A percentile compares a stretch with the other conserved stretches of the same genome.
These are phyloP conservation scores for Suillus clintonianus DNA, from an alignment of 768 basidiomycete genomes.

Conservation along the genomic window DNA sequence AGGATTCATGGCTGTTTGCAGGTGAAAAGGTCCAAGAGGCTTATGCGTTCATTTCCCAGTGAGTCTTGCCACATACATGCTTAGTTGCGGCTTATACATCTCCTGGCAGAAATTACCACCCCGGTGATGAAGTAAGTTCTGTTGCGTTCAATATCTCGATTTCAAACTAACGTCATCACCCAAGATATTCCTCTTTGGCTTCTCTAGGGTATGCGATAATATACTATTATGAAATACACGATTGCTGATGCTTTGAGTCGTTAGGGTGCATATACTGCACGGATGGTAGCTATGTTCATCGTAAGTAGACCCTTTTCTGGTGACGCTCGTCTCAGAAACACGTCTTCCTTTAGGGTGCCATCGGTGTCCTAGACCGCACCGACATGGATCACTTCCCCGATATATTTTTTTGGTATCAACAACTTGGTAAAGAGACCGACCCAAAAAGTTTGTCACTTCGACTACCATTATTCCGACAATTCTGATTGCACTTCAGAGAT, in stretches of 20 bases:
- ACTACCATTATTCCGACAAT: neutral
- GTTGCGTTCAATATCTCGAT: neutral
- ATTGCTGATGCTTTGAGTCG: slow-evolving; percentile 9
- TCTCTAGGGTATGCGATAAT: slow-evolving; percentile 56
- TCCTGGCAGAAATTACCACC: slow-evolving; percentile 58
- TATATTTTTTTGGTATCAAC: slow-evolving; percentile 64
- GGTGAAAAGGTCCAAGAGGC: slow-evolving; percentile 77
- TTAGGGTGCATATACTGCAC: slow-evolving; percentile 75
- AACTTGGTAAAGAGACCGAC: slow-evolving; percentile 56
- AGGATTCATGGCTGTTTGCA: slow-evolving; percentile 25
- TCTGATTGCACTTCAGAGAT: slow-evolving; percentile 31
- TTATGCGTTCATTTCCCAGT: slow-evolving; percentile 82
- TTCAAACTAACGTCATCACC: slow-evolving; percentile 10
- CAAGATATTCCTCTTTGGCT: slow-evolving; percentile 78
- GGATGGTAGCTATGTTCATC: slow-evolving; percentile 74
- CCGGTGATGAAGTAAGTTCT: slow-evolving; percentile 65
- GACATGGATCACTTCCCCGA: slow-evolving; percentile 73
- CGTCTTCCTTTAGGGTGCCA: slow-evolving; percentile 50
- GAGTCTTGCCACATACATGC: slow-evolving; percentile 26
- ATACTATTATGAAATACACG: neutral
- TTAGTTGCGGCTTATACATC: neutral
- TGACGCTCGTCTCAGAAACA: neutral
- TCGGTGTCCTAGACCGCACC: slow-evolving; percentile 67
- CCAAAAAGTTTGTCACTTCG: slow-evolving; percentile 37
- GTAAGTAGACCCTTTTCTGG: slow-evolving; percentile 36